Base-by-base conservation (phyloP, 1,284 basidiomycete genomes). In the Boletus smithii region DNA sequence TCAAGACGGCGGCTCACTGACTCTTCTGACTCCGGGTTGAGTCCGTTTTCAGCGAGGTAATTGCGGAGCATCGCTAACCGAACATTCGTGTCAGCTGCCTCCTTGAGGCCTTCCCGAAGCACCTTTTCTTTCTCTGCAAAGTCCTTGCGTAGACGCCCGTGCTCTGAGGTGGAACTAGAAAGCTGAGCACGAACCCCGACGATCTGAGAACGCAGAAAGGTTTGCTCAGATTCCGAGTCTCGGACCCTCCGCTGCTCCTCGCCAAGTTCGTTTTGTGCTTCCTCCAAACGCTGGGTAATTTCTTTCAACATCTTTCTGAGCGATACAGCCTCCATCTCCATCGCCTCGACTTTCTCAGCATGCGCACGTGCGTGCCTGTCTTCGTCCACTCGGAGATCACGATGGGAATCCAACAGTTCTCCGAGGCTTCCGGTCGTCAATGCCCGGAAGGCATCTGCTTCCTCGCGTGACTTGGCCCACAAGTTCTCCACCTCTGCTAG, bases 21-120 rank as follows among this genome's bases (percentile, higher is more conserved):
- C 16, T 68, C 70, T 8, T 83, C 82, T 31, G 90, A 87, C 52
- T 88, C 85, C 22, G 87, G 70, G 24, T 76, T 76, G 43, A 97
- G 77, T 8, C 92, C 94, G 59, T 92, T 88, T 61, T 99, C 97
- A 34, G 85, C 81, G 44, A 98, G 79, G 62, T 97, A 86, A 60
- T 84, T 89, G 47, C 91, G 84, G 51, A 99, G 75, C 73, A 93
- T 85, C 29, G 77, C 80, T 52, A 91, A 72, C 55, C 91, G 89
- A 52, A 95, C 74, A 52, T 82, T 81, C 0, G 84, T 75, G 48
- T 93, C 89, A 5, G 87, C 77, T 2, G 83, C 76, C 37, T 87
- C 80, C 62, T 85, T 83, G 43, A 75, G 65, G 59, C 81, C 83
- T 46, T 88, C 85, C 33, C 73, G 75, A 35, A 91, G 68, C 51